Base-by-base conservation (phyloP, 257 asterid genomes). In the Petunia secreta region DNA sequence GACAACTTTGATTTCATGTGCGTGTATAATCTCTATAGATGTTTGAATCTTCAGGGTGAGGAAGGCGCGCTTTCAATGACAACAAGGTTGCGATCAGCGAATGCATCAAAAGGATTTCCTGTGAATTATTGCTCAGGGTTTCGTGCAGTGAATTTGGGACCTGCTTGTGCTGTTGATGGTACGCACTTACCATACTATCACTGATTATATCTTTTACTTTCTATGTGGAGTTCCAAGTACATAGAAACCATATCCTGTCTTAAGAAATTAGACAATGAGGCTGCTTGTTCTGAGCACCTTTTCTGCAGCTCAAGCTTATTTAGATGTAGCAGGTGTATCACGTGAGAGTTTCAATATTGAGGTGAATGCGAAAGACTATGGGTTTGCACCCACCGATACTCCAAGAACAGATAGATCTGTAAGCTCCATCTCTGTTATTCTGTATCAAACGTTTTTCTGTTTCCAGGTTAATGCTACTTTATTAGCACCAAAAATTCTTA, bases 41-140 rank as follows among this genome's bases (percentile, higher is more conserved):
- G 63, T 78, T 75, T 78, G 46, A 77, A 80, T 80, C 63, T 78
- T 82, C 79, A 95, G 99, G 99, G 99, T 11, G 99, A 95, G 88
- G 99, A 95, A 83, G 99, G 99, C 46, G 97, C 99, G 71, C 97
- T 95, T 81, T 93, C 99, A 43, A 93, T 95, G 99, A 93, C 99
- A 39, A 95, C 99, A 16, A 92, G 89, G 86, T 82, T 88, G 83
- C 89, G 90, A 79, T 89, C 94, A 52, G 89, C 88, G 76, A 88
- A 73, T 88, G 94, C 98, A 81, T 91, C 99, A 11, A 93, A 95
- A 82, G 98, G 99, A 75, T 75, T 95, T 74, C 94, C 97, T 5
- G 98, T 95, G 69, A 95, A 95, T 83, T 93, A 92, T 91, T 95
- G 99, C 86, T 92, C 99, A 60, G 99, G 99, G 66, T 95, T 93